phyloP scores from a whole-genome alignment of 2,329 filamentous ascomycete species.

The Macrophomina tecta region DNA sequence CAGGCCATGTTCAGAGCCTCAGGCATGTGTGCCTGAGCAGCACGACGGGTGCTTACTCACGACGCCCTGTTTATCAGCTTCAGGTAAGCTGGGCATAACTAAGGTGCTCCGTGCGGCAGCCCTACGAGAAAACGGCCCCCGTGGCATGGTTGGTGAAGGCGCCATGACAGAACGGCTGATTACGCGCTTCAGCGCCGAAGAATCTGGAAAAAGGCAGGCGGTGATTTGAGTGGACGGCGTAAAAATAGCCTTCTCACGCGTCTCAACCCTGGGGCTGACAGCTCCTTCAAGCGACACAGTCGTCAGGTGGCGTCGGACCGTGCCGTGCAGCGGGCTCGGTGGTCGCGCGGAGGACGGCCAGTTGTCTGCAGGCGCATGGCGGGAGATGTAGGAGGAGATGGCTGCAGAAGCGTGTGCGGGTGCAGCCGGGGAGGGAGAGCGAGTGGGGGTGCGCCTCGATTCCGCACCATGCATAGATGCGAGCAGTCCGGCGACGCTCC shows the following conservation, averaged over 20 bases:
- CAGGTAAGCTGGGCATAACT: constrained; percentile 41
- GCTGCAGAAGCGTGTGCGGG: background rate
- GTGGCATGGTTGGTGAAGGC: background rate
- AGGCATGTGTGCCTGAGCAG: constrained; percentile 12
- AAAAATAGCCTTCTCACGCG: constrained; percentile 18
- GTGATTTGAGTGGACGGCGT: constrained; percentile 62
- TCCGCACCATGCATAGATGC: background rate
- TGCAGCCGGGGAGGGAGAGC: background rate
- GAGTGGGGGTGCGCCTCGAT: background rate
- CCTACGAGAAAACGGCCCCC: constrained; percentile 75
- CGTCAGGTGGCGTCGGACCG: constrained; percentile 25
- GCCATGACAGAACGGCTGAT: constrained; percentile 16
- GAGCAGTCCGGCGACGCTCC: constrained; percentile 1
- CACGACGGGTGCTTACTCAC: constrained; percentile 14
- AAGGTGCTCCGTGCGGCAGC: constrained; percentile 56
- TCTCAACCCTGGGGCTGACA: background rate
- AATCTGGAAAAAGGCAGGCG: constrained; percentile 77
- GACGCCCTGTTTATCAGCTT: constrained; percentile 23
- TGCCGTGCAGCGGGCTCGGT: background rate
- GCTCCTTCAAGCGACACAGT: background rate
- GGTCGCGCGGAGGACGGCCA: background rate
- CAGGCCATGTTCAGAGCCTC: constrained; percentile 4
- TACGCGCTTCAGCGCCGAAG: constrained; percentile 71
- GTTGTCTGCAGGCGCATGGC: background rate
- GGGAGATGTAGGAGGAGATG: background rate